Conservation (phyloP, 257 asterid species). For the Marsdenia floribunda region DNA sequence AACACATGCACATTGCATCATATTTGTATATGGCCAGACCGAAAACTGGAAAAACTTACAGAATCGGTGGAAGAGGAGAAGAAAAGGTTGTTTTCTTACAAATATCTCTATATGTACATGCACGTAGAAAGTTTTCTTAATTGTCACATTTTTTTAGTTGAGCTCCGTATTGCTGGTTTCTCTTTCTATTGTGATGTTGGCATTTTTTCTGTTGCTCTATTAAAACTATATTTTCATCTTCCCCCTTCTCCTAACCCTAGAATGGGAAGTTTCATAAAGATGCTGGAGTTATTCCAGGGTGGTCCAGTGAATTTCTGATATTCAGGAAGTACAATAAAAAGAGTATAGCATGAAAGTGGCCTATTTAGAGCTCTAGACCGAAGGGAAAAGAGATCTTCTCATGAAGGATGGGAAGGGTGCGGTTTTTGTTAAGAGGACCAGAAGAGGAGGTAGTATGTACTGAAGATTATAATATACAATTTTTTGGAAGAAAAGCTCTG, state of each 20-base stretch:
- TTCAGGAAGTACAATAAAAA: constrained; percentile 75
- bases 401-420: constrained; percentile 98
- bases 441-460: constrained; percentile 88
- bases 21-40: constrained; percentile 62
- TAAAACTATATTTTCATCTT: background rate
- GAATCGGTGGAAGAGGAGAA: constrained; percentile 53
- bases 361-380: constrained; percentile 80
- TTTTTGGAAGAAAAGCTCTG: constrained; percentile 84
- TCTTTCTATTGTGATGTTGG: background rate
- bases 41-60: constrained; percentile 54
- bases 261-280: constrained; percentile 91
- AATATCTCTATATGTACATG: background rate
- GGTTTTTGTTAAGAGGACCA: constrained; percentile 76
- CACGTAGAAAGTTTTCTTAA: background rate
- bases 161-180: background rate
- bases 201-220: background rate
- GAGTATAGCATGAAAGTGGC: constrained; percentile 91
- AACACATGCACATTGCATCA: constrained; percentile 28
- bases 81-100: constrained; percentile 32
- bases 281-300: constrained; percentile 98
- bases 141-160: background rate
- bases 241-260: constrained; percentile 18
- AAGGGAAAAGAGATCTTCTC: constrained; percentile 81
- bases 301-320: constrained; percentile 72
- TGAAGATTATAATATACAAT: constrained; percentile 74